A percentile compares a stretch with the other conserved stretches of the same genome.
phyloP scores from a whole-genome alignment of 2,329 filamentous ascomycete genomes.

The Plectosphaerella plurivora region DNA sequence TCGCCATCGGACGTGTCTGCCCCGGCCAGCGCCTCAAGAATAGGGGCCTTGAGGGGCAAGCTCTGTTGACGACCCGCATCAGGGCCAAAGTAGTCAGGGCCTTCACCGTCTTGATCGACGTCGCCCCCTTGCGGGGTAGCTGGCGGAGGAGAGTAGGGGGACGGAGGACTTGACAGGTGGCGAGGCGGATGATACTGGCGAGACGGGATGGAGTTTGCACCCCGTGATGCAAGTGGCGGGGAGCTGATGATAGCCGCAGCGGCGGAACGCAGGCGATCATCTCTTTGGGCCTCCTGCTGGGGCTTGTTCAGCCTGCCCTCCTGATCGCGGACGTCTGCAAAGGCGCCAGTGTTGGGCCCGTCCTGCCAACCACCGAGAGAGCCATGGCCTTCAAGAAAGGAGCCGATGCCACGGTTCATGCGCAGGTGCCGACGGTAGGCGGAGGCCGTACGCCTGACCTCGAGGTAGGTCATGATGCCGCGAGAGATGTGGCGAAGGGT shows the following conservation, averaged over 20 bases:
- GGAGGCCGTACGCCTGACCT: slow-evolving; percentile 19
- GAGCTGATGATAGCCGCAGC: not conserved
- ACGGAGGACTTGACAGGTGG: too few species aligned
- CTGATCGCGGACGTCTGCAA: not conserved
- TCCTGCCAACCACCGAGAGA: slow-evolving; percentile 18
- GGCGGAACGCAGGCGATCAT: not conserved
- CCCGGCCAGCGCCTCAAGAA: not conserved
- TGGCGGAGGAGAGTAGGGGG: not conserved
- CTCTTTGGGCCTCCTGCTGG: not conserved
- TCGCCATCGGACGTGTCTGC: slow-evolving; percentile 1
- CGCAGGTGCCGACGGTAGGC: slow-evolving; percentile 23
- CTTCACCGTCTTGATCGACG: not conserved
- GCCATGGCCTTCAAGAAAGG: slow-evolving; percentile 25
- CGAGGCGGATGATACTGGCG: too few species aligned
- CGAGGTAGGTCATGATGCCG: slow-evolving; percentile 31
- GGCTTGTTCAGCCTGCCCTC: not conserved
- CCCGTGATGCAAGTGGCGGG: not conserved
- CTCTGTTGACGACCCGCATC: not conserved
- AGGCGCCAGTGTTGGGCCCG: not conserved
- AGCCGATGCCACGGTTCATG: slow-evolving; percentile 28
- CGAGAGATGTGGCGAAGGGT: slow-evolving; percentile 22
- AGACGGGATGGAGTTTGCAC: not conserved
- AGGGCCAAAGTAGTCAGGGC: not conserved
- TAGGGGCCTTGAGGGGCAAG: too few species aligned
- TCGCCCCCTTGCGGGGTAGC: not conserved